Evolutionary conservation across 129 eudicot species (phyloP).

Genomic region (Ambrosia trifida): DNA sequence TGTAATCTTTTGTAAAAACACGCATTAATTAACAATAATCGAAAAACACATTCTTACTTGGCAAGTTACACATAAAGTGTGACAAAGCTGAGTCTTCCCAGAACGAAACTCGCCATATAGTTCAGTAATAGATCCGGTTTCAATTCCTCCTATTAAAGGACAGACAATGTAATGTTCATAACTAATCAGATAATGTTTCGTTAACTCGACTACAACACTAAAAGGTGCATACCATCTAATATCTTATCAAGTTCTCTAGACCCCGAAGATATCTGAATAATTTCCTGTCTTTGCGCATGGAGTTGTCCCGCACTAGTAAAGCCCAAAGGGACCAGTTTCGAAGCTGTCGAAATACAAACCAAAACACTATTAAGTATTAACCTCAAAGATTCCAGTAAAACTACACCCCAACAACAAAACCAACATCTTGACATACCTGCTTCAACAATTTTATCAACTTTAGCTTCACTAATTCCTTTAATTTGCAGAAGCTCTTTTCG

Average conservation of each 20-base stretch:
- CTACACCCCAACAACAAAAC: constrained; percentile 8
- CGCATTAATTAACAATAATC: neutral
- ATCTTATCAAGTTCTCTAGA: constrained; percentile 92
- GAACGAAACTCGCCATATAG: constrained; percentile 88
- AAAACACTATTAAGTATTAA: neutral
- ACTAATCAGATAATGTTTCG: neutral
- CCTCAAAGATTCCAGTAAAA: neutral
- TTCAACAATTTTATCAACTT: constrained; percentile 94
- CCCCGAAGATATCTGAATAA: constrained; percentile 90
- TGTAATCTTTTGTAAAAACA: neutral
- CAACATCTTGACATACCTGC: constrained; percentile 58
- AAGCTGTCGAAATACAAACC: constrained; percentile 52
- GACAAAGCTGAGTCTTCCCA: constrained; percentile 98
- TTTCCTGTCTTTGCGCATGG: constrained; percentile 84
- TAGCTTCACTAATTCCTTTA: constrained; percentile 97
- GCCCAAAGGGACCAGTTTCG: constrained; percentile 92
- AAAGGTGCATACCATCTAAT: constrained; percentile 59
- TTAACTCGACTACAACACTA: neutral
- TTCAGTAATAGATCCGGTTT: constrained; percentile 93
- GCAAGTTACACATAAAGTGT: constrained; percentile 90
- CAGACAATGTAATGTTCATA: neutral
- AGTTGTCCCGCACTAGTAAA: constrained; percentile 91
- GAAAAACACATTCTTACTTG: constrained; percentile 50
- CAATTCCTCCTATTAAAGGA: constrained; percentile 67
- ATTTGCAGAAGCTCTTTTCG: constrained; percentile 92